Evolutionary conservation across 2,329 filamentous ascomycete genomes (phyloP).

Genomic region (Lachnellula cervina): DNA sequence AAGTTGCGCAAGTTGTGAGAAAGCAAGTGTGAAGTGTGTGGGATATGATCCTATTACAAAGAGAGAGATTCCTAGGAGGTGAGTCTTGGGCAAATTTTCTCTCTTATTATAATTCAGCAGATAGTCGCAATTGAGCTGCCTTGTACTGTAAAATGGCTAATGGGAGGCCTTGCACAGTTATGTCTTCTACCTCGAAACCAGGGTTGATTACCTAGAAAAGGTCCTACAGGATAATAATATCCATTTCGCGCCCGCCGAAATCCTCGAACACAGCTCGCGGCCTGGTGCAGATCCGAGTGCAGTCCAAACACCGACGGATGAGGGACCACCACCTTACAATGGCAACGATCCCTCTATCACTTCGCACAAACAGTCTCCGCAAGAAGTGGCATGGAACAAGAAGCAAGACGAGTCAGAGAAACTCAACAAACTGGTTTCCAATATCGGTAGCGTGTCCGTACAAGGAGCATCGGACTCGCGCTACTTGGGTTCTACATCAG

Average conservation of each 20-base stretch:
- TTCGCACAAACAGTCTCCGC: constrained; percentile 20
- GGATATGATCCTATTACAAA: constrained; percentile 97
- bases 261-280: constrained; percentile 59
- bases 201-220: constrained; percentile 77
- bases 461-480: constrained; percentile 73
- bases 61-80: constrained; percentile 81
- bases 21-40: constrained; percentile 85
- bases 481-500: constrained; percentile 78
- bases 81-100: constrained; percentile 20
- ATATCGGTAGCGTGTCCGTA: constrained; percentile 71
- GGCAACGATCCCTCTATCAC: constrained; percentile 14
- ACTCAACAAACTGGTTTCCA: constrained; percentile 62
- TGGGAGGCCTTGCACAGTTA: constrained; percentile 51
- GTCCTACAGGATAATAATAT: constrained; percentile 67
- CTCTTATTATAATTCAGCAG: not conserved
- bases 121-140: not conserved
- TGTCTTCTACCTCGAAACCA: constrained; percentile 88
- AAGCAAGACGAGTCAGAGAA: constrained; percentile 55
- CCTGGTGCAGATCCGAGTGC: constrained; percentile 27
- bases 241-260: constrained; percentile 63
- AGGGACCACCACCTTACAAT: constrained; percentile 20
- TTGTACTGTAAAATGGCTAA: not conserved
- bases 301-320: constrained; percentile 29
- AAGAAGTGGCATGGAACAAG: constrained; percentile 31
- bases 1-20: constrained; percentile 86